Evolutionary conservation across 2,329 filamentous ascomycete genomes (phyloP), one percentile per base, ranked within the genome.

Genomic region (Aplosporella prunicola): DNA sequence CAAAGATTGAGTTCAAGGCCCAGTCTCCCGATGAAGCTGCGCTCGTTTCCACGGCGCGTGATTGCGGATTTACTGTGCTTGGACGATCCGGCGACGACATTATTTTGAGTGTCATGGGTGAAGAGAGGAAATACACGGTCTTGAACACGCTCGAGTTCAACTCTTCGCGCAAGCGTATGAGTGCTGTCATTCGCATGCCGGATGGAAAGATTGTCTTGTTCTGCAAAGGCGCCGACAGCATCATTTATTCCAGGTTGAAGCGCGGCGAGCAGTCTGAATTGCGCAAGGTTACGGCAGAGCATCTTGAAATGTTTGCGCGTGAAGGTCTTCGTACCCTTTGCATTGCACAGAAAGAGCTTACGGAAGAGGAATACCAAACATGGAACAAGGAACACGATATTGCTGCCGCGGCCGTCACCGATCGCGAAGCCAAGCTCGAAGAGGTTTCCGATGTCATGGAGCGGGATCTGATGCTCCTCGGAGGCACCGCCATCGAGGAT

Each of bases 61-160:
- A 98, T 51, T 86, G 89, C 65, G 91, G 91, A 4, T 96, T 94
- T 54, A 94, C 87, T 2, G 85, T 96, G 5, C 72, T 96, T 9
- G 86, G 87, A 16, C 76, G 80, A 43, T 77, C 81, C 2, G 72
- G 76, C 24, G 83, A 93, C 44, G 84, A 85, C 35, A 82, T 98
- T 45, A 76, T 84, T 35, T 55, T 98, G 38, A 94, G 94, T 47
- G 72, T 93, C 5, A 74, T 93, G 66, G 93, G 91, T 32, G 73
- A 87, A 51, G 87, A 96, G 48, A 74, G 78, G 31, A 78, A 81
- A 44, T 98, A 91, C 57, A 80, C 78, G 11, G 81, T 98, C 20
- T 73, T 98, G 32, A 96, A 94, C 61, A 94, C 83, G 1, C 80
- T 98, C 24, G 91, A 98, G 57, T 98, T 98, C 68, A 96, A 96